A percentile compares a stretch with the other conserved stretches of the same genome.
Evolutionary conservation across 139 green algal species (phyloP).

Genomic region (Desmodesmus armatus): DNA sequence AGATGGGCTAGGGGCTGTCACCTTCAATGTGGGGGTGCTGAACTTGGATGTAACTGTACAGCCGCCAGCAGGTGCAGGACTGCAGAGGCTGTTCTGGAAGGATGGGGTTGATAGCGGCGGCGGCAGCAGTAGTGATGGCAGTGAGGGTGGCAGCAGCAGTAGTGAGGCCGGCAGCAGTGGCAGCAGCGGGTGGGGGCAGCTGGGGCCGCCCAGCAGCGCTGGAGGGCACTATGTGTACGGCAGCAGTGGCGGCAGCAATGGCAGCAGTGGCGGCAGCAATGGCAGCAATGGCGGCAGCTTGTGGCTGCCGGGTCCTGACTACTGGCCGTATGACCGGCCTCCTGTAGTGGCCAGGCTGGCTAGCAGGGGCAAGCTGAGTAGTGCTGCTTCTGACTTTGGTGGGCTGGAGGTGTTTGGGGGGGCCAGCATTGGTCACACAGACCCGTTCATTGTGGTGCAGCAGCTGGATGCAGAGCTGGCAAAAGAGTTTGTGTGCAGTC

Average conservation of each 20-base stretch:
- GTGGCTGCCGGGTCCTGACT: neutral
- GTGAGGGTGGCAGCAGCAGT: neutral
- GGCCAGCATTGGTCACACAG: conserved; percentile 86
- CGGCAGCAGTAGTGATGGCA: conserved; percentile 17
- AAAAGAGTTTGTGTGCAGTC: no score
- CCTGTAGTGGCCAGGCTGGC: conserved; percentile 75
- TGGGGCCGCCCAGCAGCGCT: no score
- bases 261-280: neutral
- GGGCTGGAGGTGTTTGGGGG: conserved; percentile 86
- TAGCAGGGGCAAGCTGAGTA: conserved; percentile 65
- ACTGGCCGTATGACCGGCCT: neutral
- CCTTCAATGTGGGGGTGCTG: conserved; percentile 81
- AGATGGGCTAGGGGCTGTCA: conserved; percentile 72
- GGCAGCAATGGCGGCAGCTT: neutral
- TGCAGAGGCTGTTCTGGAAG: conserved; percentile 7
- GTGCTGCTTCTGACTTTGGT: conserved; percentile 80
- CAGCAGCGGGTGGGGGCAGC: neutral
- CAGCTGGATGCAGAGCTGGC: conserved; percentile 42
- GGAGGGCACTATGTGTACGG: no score
- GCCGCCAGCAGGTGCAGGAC: neutral
- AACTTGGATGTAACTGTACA: conserved; percentile 47
- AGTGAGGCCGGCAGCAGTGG: neutral
- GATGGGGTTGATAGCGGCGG: no score
- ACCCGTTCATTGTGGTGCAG: conserved; percentile 68
- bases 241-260: neutral